These are phyloP conservation scores for Neonectria punicea DNA, from an alignment of 2,329 filamentous ascomycete species.

Conservation along the genomic window DNA sequence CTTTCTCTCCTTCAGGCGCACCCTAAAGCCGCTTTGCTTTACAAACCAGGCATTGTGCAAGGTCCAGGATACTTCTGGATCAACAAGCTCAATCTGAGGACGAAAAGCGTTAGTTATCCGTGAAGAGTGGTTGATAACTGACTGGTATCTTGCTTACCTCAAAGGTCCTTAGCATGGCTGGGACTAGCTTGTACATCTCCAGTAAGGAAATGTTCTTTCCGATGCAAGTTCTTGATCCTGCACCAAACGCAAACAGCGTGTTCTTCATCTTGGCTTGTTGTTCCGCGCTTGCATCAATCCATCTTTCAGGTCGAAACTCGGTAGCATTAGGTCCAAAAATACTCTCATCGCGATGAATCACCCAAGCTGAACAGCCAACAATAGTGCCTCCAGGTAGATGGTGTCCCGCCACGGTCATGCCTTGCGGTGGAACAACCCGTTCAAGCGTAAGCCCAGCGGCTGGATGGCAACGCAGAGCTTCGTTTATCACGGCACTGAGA, in stretches of 20 bases:
- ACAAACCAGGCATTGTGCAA: conserved; percentile 28
- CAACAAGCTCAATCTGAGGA: conserved; percentile 60
- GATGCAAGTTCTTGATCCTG: conserved; percentile 74
- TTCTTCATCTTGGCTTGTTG: conserved; percentile 33
- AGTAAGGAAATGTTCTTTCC: conserved; percentile 72
- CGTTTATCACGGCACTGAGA: conserved; percentile 80
- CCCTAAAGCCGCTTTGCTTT: conserved; percentile 15
- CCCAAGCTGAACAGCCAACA: conserved; percentile 79
- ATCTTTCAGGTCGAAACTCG: conserved; percentile 74
- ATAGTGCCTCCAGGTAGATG: conserved; percentile 75
- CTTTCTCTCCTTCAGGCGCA: conserved; percentile 14
- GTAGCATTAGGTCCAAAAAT: conserved; percentile 76
- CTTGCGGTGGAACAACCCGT: conserved; percentile 73
- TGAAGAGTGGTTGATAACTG: not conserved
- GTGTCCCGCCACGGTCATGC: conserved; percentile 68
- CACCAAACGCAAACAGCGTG: conserved; percentile 67
- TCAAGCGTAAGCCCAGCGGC: conserved; percentile 78
- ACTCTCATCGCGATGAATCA: conserved; percentile 73
- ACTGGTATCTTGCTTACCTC: conserved; percentile 9
- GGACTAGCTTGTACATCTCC: conserved; percentile 71
- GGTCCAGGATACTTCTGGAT: conserved; percentile 47
- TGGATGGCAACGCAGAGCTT: conserved; percentile 80
- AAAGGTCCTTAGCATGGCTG: conserved; percentile 39
- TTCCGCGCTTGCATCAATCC: conserved; percentile 62
- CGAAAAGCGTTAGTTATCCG: not conserved